Evolutionary conservation across 768 basidiomycete species (phyloP).

Genomic region (Leucosporidium yakuticum): DNA sequence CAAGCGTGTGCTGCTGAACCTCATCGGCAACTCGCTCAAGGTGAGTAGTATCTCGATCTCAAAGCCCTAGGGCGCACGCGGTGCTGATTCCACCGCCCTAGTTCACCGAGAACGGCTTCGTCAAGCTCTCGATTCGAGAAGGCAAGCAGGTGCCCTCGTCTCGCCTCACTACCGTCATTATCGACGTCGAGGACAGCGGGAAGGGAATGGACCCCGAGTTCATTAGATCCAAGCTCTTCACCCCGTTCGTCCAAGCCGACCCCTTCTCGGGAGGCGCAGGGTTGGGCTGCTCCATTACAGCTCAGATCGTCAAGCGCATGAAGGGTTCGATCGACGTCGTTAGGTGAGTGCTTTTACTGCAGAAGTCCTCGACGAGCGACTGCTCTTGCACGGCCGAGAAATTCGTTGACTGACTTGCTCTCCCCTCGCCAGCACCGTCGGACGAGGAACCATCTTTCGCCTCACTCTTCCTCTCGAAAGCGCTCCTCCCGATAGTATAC

Average conservation of each 20-base stretch:
- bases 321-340: background rate
- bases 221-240: slow-evolving; percentile 34
- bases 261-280: slow-evolving; percentile 36
- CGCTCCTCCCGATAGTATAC: too few species aligned
- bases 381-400: too few species aligned
- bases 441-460: background rate
- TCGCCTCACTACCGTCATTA: background rate
- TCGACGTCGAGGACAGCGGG: background rate
- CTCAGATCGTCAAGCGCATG: background rate
- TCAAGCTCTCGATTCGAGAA: slow-evolving; percentile 24
- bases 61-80: too few species aligned
- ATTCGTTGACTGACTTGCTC: too few species aligned
- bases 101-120: slow-evolving; percentile 24
- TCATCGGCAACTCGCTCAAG: slow-evolving; percentile 38
- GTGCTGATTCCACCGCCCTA: background rate
- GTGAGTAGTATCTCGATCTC: background rate
- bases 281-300: slow-evolving; percentile 25
- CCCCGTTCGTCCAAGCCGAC: slow-evolving; percentile 39
- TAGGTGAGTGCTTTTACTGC: too few species aligned
- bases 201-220: slow-evolving; percentile 22
- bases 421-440: background rate
- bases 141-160: background rate
- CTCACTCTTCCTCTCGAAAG: background rate
- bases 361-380: too few species aligned
- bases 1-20: slow-evolving; percentile 32